phyloP scores from a whole-genome alignment of 805 yeast species.

The Candida arabinofermentans region DNA sequence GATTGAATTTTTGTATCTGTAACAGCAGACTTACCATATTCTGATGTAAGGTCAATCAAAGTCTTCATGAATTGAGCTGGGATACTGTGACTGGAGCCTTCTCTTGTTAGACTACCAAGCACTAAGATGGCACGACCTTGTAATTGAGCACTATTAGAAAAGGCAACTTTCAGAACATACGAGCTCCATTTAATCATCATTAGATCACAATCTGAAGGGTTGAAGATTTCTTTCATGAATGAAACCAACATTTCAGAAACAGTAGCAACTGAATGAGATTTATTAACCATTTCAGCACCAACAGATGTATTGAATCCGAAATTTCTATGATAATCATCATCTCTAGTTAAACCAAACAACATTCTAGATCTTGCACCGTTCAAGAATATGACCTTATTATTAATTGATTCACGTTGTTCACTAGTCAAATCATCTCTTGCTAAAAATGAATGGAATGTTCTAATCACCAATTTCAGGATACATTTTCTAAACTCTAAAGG shows the following conservation, averaged over 20 bases:
- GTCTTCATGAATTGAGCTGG: slow-evolving; percentile 24
- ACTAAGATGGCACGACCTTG: slow-evolving; percentile 67
- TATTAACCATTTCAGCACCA: slow-evolving; percentile 34
- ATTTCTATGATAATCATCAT: slow-evolving; percentile 30
- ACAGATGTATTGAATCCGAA: slow-evolving; percentile 19
- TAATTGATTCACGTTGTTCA: slow-evolving; percentile 38
- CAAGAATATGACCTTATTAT: slow-evolving; percentile 42
- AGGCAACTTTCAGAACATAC: slow-evolving; percentile 58
- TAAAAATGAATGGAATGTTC: slow-evolving; percentile 65
- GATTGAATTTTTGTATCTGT: slow-evolving; percentile 21
- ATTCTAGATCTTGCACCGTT: slow-evolving; percentile 64
- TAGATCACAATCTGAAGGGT: slow-evolving; percentile 41
- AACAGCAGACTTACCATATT: slow-evolving; percentile 15
- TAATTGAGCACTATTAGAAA: slow-evolving; percentile 50
- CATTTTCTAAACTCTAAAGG: slow-evolving; percentile 54
- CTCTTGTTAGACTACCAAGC: slow-evolving; percentile 62
- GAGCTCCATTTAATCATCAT: slow-evolving; percentile 69
- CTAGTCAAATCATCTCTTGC: slow-evolving; percentile 49
- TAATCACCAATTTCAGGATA: slow-evolving; percentile 58
- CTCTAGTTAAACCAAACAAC: slow-evolving; percentile 66
- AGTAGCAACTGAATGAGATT: slow-evolving; percentile 48
- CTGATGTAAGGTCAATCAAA: slow-evolving; percentile 27
- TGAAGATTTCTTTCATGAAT: slow-evolving; percentile 47
- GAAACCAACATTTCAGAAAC: slow-evolving; percentile 53
- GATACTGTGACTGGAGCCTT: slow-evolving; percentile 57